Percentiles rank a stretch among this genome's conserved stretches.
Evolutionary conservation across 345 rosid genomes (phyloP).

Genomic region (Conringia planisiliqua): DNA sequence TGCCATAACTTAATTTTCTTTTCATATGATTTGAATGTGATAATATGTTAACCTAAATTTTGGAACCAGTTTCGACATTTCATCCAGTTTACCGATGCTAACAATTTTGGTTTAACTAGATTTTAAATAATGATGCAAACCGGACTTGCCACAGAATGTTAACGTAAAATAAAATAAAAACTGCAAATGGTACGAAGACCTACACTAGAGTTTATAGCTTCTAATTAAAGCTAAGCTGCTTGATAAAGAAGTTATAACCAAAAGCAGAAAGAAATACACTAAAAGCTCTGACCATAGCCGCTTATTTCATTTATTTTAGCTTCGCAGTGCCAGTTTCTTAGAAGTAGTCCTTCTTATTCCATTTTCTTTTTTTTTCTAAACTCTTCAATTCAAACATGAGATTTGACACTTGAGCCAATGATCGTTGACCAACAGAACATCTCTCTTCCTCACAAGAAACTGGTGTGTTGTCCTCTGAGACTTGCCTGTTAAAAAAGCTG

Average conservation of each 20-base stretch:
- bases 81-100: no score
- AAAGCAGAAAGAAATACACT: not conserved
- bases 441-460: slow-evolving; percentile 32
- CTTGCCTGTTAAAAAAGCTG: slow-evolving; percentile 27
- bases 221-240: not conserved
- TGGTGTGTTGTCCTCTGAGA: slow-evolving; percentile 24
- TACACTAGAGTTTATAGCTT: not conserved
- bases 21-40: no score
- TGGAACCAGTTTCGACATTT: no score
- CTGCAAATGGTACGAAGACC: no score
- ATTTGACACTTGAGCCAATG: slow-evolving; percentile 15
- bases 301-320: slow-evolving; percentile 8
- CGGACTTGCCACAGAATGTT: no score
- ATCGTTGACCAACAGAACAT: slow-evolving; percentile 31
- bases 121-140: no score
- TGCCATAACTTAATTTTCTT: no score
- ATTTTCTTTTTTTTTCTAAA: not conserved
- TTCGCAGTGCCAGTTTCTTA: slow-evolving; percentile 19
- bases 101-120: no score
- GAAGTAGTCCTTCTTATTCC: slow-evolving; percentile 12
- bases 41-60: no score
- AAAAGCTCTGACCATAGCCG: not conserved
- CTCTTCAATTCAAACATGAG: not conserved
- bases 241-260: slow-evolving; percentile 20
- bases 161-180: not conserved